Evolutionary conservation across 345 rosid genomes (phyloP).

Genomic region (Cochlearia excelsa): DNA sequence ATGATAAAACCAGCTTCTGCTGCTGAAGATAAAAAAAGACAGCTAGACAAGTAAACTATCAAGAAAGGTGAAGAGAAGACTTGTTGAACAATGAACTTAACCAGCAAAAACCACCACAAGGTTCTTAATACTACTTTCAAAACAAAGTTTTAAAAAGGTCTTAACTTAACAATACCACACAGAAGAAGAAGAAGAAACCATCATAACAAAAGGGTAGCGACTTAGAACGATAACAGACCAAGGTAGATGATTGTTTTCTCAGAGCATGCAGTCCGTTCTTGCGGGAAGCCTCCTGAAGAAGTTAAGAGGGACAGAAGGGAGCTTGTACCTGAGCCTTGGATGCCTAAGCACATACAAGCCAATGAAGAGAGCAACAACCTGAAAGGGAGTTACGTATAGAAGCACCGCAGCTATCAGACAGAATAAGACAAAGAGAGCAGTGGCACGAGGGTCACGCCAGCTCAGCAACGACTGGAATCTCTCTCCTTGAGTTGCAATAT

Average conservation of each 20-base stretch:
- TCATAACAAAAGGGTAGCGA: conserved; percentile 2
- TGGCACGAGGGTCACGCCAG: conserved; percentile 97
- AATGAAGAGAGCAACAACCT: conserved; percentile 51
- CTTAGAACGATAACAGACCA: conserved; percentile 1
- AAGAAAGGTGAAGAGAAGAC: too few relatives aligned
- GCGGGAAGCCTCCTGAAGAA: conserved; percentile 91
- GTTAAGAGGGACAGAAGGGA: conserved; percentile 79
- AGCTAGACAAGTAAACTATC: too few relatives aligned
- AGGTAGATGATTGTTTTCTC: conserved; percentile 8
- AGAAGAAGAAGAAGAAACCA: conserved; percentile 4
- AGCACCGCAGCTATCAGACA: conserved; percentile 73
- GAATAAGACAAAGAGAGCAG: conserved; percentile 68
- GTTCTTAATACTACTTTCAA: neutral
- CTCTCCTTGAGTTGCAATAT: conserved; percentile 89
- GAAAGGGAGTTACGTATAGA: conserved; percentile 79
- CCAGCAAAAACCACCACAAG: neutral
- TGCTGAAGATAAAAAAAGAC: too few relatives aligned
- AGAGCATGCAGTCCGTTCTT: conserved; percentile 84
- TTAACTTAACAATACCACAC: conserved; percentile 1
- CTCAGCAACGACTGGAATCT: conserved; percentile 77
- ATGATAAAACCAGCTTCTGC: too few relatives aligned
- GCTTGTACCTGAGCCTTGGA: conserved; percentile 77
- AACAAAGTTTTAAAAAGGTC: neutral
- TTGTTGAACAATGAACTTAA: neutral
- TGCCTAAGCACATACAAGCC: conserved; percentile 75